Evolutionary conservation across 2,329 filamentous ascomycete genomes (phyloP), one percentile per base, ranked within the genome.

Genomic region (Aspergillus neoniger): DNA sequence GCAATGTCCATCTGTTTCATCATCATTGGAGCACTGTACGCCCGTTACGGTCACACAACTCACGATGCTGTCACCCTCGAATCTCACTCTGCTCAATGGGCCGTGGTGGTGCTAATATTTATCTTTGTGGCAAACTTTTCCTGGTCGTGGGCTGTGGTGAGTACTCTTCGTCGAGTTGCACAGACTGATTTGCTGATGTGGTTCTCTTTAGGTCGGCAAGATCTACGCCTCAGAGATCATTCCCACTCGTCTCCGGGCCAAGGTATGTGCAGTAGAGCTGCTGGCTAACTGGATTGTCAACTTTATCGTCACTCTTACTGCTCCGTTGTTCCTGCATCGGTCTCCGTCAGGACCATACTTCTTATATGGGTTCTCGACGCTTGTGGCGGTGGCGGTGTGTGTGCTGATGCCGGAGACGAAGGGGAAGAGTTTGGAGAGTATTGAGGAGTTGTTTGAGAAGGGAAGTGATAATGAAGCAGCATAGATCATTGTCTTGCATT

Each of bases 111-210:
- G 1, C 66, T 73, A 43, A 70, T 73, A 4, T 73, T 72, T 49
- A 61, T 73, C 17, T 71, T 72, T 49, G 70, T 72, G 25, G 61
- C 66, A 23, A 62, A 63, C n/a, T 72, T 72, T 58, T 69, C 65
- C 2, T 63, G 70, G 60, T 70, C 70, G 7, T 72, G 70, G 70
- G 70, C 70, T 30, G 62, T 64, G 47, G 57, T 64, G 44, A 54
- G 62, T 49, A 23, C 21, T 21, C 1, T 12, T n/a, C 19, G 5
- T 44, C 21, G 10, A 36, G 19, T 23, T 7, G 10, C 23, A 10
- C 19, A 43, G 5, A 44, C 12, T 23, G 14, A 2, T 12, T 21
- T 15, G 0, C 12, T 44, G 10, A 21, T 21, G 12, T 36, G 32
- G 32, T 36, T 36, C 32, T 36, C 32, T 21, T 10, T 66, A 47